phyloP scores from a whole-genome alignment of 1,139 yeast genomes.

The Yamadazyma diospyri region DNA sequence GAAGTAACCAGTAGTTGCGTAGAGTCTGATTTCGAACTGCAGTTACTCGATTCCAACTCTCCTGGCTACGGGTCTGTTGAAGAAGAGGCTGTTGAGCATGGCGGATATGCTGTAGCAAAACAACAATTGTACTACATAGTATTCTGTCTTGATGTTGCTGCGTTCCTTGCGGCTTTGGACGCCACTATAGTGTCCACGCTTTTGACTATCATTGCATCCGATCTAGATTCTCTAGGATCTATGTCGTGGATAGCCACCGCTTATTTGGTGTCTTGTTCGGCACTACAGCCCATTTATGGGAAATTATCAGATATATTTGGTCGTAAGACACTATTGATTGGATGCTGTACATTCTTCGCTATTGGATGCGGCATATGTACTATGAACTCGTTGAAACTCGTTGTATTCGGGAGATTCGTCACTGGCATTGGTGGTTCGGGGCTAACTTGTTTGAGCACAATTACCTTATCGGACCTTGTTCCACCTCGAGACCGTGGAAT shows the following conservation, averaged over 20 bases:
- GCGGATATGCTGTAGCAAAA: constrained; percentile 33
- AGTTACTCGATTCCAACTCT: background rate
- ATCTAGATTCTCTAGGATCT: constrained; percentile 35
- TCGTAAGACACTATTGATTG: constrained; percentile 44
- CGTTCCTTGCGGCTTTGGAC: constrained; percentile 42
- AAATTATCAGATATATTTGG: constrained; percentile 86
- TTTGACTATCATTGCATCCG: constrained; percentile 41
- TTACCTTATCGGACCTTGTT: constrained; percentile 50
- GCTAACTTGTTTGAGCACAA: constrained; percentile 48
- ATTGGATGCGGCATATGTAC: constrained; percentile 41
- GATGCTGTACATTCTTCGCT: constrained; percentile 35
- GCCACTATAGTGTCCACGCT: constrained; percentile 47
- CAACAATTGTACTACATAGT: constrained; percentile 28
- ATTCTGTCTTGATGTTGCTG: constrained; percentile 33
- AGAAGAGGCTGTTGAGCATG: constrained; percentile 14
- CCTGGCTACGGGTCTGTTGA: constrained; percentile 13
- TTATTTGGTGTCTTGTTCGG: constrained; percentile 39
- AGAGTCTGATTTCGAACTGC: constrained; percentile 1
- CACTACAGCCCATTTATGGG: constrained; percentile 72
- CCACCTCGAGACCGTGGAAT: constrained; percentile 52
- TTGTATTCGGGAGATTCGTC: constrained; percentile 57
- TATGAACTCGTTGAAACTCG: constrained; percentile 34
- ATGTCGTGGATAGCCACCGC: constrained; percentile 50
- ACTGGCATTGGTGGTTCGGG: constrained; percentile 60
- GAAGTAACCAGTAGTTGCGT: background rate